These are phyloP conservation scores for Penicillium waksmanii DNA, from an alignment of 495 filamentous ascomycete species.

Conservation along the genomic window DNA sequence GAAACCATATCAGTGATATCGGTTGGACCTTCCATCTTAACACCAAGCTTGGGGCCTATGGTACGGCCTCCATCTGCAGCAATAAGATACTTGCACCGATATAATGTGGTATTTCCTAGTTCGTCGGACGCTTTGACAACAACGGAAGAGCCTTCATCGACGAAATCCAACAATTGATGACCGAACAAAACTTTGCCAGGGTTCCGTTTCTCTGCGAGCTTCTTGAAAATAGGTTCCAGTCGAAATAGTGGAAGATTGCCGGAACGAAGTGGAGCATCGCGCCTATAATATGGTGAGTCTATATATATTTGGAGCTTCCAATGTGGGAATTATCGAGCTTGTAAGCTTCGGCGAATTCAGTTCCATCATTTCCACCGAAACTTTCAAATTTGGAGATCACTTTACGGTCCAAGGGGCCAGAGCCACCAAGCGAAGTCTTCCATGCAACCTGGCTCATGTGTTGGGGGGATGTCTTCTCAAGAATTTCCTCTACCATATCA, in stretches of 20 bases:
- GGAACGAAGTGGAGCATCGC: neutral
- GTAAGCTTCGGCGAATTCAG: neutral
- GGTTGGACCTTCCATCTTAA: neutral
- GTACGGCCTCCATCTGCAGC: slow-evolving; percentile 3
- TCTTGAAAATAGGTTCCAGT: neutral
- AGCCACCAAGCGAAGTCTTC: slow-evolving; percentile 1
- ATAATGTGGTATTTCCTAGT: neutral
- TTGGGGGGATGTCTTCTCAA: neutral
- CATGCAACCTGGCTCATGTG: slow-evolving; percentile 4
- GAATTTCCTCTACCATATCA: slow-evolving; percentile 1
- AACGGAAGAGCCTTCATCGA: neutral
- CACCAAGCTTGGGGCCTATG: neutral
- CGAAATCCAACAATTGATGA: slow-evolving; percentile 1
- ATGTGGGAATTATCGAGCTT: neutral
- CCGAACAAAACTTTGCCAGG: neutral
- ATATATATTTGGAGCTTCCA: neutral
- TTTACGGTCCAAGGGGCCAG: neutral
- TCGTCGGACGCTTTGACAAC: neutral
- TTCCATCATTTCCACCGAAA: slow-evolving; percentile 2
- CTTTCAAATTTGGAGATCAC: slow-evolving; percentile 2
- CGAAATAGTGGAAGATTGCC: slow-evolving; percentile 1
- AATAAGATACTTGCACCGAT: slow-evolving; percentile 1
- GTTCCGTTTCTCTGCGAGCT: neutral
- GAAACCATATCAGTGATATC: slow-evolving; percentile 4
- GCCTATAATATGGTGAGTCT: neutral